Evolutionary conservation across 257 asterid genomes (phyloP).

Genomic region (Thymus quinquecostatus): DNA sequence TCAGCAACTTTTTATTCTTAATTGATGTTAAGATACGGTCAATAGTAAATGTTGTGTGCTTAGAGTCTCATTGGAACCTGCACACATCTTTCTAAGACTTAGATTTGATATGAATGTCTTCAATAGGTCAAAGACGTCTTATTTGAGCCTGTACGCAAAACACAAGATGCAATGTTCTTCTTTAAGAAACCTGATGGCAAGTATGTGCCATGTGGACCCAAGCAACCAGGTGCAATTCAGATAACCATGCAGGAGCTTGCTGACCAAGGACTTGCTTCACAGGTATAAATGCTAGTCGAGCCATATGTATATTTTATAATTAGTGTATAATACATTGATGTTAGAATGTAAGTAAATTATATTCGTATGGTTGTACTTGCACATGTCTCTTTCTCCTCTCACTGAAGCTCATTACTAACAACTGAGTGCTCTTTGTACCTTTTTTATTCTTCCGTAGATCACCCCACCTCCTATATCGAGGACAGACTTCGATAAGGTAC

Average conservation of each 20-base stretch:
- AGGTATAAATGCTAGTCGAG: conserved; percentile 49
- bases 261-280: conserved; percentile 73
- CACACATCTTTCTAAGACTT: not conserved
- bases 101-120: conserved; percentile 21
- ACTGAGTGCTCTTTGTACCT: conserved; percentile 4
- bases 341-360: not conserved
- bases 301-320: not conserved
- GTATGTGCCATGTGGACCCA: conserved; percentile 96
- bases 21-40: conserved; percentile 11
- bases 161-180: conserved; percentile 95
- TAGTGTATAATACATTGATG: conserved; percentile 2
- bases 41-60: not conserved
- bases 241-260: conserved; percentile 89
- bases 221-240: conserved; percentile 81
- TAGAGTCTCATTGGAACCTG: conserved; percentile 1
- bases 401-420: not conserved
- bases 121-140: conserved; percentile 91
- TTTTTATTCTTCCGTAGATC: conserved; percentile 55
- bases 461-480: conserved; percentile 88
- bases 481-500: conserved; percentile 90
- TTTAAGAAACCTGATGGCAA: conserved; percentile 55
- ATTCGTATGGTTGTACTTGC: not conserved
- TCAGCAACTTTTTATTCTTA: conserved; percentile 13
- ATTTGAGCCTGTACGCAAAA: conserved; percentile 96
- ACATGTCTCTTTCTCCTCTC: not conserved